These are phyloP conservation scores for Verticillium zaregamsianum DNA, from an alignment of 2,329 filamentous ascomycete genomes.

Conservation along the genomic window DNA sequence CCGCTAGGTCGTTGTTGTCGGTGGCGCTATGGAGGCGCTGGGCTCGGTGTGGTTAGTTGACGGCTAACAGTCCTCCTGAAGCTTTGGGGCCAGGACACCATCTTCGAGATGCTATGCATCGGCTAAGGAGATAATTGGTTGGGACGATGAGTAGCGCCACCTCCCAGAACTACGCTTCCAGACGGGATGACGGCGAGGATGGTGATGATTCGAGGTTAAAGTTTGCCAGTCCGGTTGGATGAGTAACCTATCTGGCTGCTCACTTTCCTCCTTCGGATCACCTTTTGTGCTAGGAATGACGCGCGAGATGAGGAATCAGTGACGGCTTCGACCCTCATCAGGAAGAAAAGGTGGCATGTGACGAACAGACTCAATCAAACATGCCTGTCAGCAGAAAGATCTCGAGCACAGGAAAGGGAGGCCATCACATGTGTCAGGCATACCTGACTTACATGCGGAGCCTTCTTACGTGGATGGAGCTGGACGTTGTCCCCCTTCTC, in stretches of 20 bases:
- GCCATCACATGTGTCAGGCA: background rate
- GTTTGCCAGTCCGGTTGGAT: background rate
- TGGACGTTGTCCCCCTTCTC: background rate
- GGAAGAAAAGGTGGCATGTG: background rate
- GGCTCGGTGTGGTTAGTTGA: background rate
- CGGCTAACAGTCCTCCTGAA: background rate
- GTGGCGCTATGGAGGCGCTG: background rate
- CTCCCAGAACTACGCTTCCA: background rate
- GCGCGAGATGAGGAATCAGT: background rate
- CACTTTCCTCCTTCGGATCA: background rate
- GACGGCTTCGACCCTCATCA: background rate
- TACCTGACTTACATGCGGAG: background rate
- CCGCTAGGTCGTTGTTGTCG: background rate
- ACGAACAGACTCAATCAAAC: background rate
- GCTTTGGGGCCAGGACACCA: background rate
- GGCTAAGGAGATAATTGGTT: background rate
- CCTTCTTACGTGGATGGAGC: background rate
- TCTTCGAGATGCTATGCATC: background rate
- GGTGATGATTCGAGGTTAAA: background rate
- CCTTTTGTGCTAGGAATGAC: background rate
- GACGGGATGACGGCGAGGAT: background rate
- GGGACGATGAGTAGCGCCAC: background rate
- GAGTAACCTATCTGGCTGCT: background rate
- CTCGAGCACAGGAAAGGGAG: too few relatives aligned
- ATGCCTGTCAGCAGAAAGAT: too few relatives aligned